These are phyloP conservation scores for Geotrichum carabidarum DNA, from an alignment of 1,139 yeast species.

Conservation along the genomic window DNA sequence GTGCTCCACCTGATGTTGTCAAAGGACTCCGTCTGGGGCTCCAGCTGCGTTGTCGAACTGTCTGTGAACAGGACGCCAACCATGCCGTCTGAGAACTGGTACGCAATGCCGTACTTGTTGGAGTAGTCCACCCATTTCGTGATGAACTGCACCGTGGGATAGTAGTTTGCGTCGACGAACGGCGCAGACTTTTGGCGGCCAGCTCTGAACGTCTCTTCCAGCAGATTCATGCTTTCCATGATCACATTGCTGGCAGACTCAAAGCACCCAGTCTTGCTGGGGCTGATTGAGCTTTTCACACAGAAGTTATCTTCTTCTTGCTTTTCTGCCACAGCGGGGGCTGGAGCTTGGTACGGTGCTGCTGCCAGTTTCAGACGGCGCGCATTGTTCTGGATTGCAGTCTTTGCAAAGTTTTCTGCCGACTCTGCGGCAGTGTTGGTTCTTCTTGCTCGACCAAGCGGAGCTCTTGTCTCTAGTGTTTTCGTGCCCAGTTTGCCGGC, in stretches of 20 bases:
- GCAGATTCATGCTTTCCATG: neutral
- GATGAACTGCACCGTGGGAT: conserved; percentile 43
- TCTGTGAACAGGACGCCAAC: conserved; percentile 65
- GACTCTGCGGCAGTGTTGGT: neutral
- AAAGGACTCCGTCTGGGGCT: conserved; percentile 18
- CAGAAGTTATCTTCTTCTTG: neutral
- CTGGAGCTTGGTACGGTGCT: neutral
- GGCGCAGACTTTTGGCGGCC: neutral
- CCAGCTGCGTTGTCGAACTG: conserved; percentile 23
- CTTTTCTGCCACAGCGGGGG: neutral
- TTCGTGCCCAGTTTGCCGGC: conserved; percentile 9
- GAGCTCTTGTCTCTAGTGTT: neutral
- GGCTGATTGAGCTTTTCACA: conserved; percentile 12
- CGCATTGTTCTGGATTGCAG: conserved; percentile 9
- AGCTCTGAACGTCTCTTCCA: neutral
- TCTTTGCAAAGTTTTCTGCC: conserved; percentile 14
- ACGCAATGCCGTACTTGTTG: conserved; percentile 91
- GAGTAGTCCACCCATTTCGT: conserved; percentile 98
- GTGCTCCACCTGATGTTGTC: conserved; percentile 15
- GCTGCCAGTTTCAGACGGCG: conserved; percentile 6
- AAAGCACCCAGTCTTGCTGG: conserved; percentile 5
- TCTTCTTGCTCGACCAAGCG: conserved; percentile 12
- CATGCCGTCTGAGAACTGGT: conserved; percentile 83
- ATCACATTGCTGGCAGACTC: conserved; percentile 8
- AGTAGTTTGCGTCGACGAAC: conserved; percentile 6